Conservation (phyloP, 768 basidiomycete genomes). For the Tylopilus sp. region DNA sequence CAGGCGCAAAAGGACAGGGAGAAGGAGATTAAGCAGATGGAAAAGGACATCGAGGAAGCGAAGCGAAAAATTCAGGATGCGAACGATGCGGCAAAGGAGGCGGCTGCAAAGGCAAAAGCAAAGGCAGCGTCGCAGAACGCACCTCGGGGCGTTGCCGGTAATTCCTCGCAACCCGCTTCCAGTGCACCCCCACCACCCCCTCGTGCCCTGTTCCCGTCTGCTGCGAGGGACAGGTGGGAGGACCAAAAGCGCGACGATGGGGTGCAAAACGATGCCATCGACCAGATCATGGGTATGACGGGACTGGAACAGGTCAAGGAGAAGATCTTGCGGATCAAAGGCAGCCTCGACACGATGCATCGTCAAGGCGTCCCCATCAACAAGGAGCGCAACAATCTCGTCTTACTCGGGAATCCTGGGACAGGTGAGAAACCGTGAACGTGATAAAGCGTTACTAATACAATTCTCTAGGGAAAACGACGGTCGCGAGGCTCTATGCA, state of each 20-base stretch:
- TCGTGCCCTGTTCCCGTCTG: conserved; percentile 27
- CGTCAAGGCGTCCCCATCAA: conserved; percentile 52
- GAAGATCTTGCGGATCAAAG: conserved; percentile 56
- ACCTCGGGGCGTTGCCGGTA: not conserved
- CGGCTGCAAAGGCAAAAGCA: conserved; percentile 1
- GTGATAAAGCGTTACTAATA: not conserved
- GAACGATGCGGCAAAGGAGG: conserved; percentile 12
- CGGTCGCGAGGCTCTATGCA: conserved; percentile 63
- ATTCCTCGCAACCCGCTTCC: conserved; percentile 2
- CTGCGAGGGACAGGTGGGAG: conserved; percentile 50
- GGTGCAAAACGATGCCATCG: conserved; percentile 49
- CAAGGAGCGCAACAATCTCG: conserved; percentile 58
- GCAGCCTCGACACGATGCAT: conserved; percentile 50
- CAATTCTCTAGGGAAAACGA: conserved; percentile 55
- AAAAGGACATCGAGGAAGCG: conserved; percentile 42
- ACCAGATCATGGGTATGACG: conserved; percentile 65
- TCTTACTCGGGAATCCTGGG: conserved; percentile 68
- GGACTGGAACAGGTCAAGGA: conserved; percentile 65
- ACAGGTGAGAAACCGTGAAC: conserved; percentile 50
- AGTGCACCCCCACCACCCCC: conserved; percentile 1
- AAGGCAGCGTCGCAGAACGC: not conserved
- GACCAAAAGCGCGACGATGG: conserved; percentile 56
- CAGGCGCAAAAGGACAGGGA: conserved; percentile 44
- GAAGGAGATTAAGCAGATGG: conserved; percentile 38
- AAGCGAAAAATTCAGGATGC: conserved; percentile 17